phyloP scores from a whole-genome alignment of 2,329 filamentous ascomycete species.

The Rutstroemia sp. region DNA sequence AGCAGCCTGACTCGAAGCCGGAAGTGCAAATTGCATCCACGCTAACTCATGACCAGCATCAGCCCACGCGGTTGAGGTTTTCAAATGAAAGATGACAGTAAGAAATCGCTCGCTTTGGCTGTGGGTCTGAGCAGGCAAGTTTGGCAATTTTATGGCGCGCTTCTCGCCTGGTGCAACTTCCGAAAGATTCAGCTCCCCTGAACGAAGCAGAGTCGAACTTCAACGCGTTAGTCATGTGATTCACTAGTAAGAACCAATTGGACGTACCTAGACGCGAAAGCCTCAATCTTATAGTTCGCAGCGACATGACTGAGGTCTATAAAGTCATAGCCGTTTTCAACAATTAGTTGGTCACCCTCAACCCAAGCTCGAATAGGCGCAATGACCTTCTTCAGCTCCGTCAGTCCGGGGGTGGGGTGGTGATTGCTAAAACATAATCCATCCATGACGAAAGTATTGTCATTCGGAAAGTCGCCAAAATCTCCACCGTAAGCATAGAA shows the following conservation, averaged over 20 bases:
- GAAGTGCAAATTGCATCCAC: constrained; percentile 38
- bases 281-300: constrained; percentile 38
- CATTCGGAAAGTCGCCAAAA: constrained; percentile 54
- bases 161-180: constrained; percentile 29
- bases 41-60: constrained; percentile 45
- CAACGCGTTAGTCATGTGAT: constrained; percentile 7
- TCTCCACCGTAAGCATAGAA: constrained; percentile 56
- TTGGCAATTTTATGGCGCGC: background rate
- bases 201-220: constrained; percentile 26
- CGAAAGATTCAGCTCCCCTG: constrained; percentile 36
- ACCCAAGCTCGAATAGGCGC: constrained; percentile 43
- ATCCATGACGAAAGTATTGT: constrained; percentile 56
- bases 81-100: constrained; percentile 32
- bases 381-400: constrained; percentile 50
- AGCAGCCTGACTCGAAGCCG: constrained; percentile 3
- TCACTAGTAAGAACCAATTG: background rate
- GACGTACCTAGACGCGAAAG: constrained; percentile 35
- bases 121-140: background rate
- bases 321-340: constrained; percentile 46
- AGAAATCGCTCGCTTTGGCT: constrained; percentile 12
- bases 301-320: constrained; percentile 41
- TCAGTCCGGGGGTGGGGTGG: constrained; percentile 46
- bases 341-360: constrained; percentile 29
- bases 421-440: constrained; percentile 48
- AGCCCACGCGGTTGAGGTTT: constrained; percentile 42